Base-by-base conservation (phyloP, 1,284 basidiomycete species). In the Heterobasidion occidentale region DNA sequence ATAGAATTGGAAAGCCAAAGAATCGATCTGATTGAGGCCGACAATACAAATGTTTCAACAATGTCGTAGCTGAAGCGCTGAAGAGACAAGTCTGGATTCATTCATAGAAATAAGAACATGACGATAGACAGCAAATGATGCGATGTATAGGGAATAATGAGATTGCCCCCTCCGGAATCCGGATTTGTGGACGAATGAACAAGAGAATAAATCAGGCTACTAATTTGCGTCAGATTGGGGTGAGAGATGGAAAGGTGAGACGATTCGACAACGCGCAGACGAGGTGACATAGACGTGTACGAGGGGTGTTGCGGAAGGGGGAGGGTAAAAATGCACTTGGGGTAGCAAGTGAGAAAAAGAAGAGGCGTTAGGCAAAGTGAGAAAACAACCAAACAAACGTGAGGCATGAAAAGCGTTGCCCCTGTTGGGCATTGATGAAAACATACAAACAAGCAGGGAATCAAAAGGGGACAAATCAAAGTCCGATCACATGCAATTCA, bases 41-140 rank as follows among this genome's bases (percentile, higher is more conserved):
- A 27, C 27, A 6, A 27, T 27, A 27, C 27, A 27, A 27, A 27
- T 27, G 6, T 27, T 27, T 27, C 27, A 27, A 5, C 27, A 27
- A 27, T 27, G 27, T 27, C 27, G 27, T 27, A 27, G 27, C 27
- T 27, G 63, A 61, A 67, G 64, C 62, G 61, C 68, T 62, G 74
- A 69, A 70, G 67, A 49, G 68, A 69, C 74, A 68, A 69, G 68
- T 67, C 72, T 68, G 67, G 74, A 58, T 58, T 54, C 58, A 58
- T 62, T 62, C 61, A 61, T 57, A 60, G 59, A 61, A 62, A 55
- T 76, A 74, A 78, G 78, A 77, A 79, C 71, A 77, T 77, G 68
- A 73, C 70, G 68, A 68, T 67, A 69, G 70, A 74, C 71, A 73
- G 75, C 72, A 67, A 73, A 42, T 67, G 59, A 77, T 77, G 72